Evolutionary conservation across 1,139 yeast genomes (phyloP).

Genomic region (Geotrichum restrictum): DNA sequence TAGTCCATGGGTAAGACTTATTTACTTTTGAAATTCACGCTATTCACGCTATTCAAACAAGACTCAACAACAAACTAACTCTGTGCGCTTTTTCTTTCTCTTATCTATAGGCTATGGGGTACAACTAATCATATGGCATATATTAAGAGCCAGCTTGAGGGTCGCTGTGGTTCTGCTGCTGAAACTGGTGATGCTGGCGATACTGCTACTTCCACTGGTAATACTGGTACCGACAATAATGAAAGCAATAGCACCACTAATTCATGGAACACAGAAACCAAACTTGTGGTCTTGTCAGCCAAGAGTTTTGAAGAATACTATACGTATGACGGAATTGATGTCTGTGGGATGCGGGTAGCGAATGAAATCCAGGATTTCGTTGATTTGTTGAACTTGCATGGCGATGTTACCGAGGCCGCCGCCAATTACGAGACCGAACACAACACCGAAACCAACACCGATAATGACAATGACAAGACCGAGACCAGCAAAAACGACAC

Average conservation of each 20-base stretch:
- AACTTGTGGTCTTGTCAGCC: slow-evolving; percentile 53
- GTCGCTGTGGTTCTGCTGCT: too few relatives aligned
- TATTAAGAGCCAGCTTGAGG: slow-evolving; percentile 33
- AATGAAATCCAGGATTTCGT: slow-evolving; percentile 58
- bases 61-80: too few relatives aligned
- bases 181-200: too few relatives aligned
- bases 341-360: slow-evolving; percentile 73
- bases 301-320: slow-evolving; percentile 60
- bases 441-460: too few relatives aligned
- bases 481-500: slow-evolving; percentile 22
- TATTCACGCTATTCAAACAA: too few relatives aligned
- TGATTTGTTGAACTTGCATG: slow-evolving; percentile 35
- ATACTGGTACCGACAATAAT: too few relatives aligned
- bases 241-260: not conserved
- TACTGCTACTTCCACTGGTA: slow-evolving; percentile 6
- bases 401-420: too few relatives aligned
- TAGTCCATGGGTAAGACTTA: slow-evolving; percentile 76
- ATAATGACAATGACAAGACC: too few relatives aligned
- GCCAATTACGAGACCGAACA: too few relatives aligned
- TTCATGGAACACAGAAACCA: not conserved
- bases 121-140: slow-evolving; percentile 63
- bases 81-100: too few relatives aligned
- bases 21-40: too few relatives aligned
- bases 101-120: slow-evolving; percentile 63
- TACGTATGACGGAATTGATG: slow-evolving; percentile 83